A percentile compares a stretch with the other conserved stretches of the same genome.
Evolutionary conservation across 2,329 filamentous ascomycete genomes (phyloP).

Genomic region (Drechmeria coniospora): DNA sequence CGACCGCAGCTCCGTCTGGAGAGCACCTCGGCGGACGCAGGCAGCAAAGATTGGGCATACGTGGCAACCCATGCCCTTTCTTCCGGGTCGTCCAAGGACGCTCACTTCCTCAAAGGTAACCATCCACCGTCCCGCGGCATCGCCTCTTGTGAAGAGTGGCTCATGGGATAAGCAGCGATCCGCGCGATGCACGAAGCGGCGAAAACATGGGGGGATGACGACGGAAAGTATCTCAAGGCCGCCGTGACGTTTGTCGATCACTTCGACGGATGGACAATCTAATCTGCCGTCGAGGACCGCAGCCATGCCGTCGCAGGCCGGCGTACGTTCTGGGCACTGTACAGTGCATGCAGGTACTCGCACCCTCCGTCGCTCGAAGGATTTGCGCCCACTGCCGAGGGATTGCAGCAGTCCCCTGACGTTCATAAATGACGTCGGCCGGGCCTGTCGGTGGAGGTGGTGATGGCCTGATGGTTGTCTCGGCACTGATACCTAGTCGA

Average conservation of each 20-base stretch:
- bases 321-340: no score
- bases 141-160: not conserved
- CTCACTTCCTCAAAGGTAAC: constrained; percentile 73
- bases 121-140: not conserved
- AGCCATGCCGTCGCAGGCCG: no score
- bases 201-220: constrained; percentile 57
- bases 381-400: no score
- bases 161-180: constrained; percentile 33
- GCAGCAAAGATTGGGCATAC: constrained; percentile 59
- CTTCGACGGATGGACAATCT: constrained; percentile 62
- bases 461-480: no score
- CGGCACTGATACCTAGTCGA: no score
- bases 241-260: constrained; percentile 60
- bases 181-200: constrained; percentile 62
- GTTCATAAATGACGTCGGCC: no score
- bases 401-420: no score
- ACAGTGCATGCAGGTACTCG: no score
- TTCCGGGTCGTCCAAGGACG: constrained; percentile 52
- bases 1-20: constrained; percentile 58
- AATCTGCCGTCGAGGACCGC: no score
- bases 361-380: no score
- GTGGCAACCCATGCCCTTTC: constrained; percentile 57
- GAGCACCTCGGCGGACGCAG: constrained; percentile 42
- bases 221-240: constrained; percentile 49
- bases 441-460: no score